phyloP scores from a whole-genome alignment of 208 protist species.

The Polymyxa betae region DNA sequence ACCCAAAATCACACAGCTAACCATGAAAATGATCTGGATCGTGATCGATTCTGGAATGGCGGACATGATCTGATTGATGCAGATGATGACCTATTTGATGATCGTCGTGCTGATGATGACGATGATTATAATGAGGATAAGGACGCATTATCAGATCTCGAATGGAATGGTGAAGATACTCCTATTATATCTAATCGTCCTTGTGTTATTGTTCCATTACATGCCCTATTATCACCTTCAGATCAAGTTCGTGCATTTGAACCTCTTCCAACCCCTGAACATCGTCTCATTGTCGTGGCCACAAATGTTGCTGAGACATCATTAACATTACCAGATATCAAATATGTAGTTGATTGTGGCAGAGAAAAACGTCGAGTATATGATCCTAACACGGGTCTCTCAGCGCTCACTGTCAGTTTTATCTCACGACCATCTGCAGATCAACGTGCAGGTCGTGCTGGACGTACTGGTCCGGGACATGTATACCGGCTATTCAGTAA shows the following conservation, averaged over 20 bases:
- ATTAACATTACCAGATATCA: constrained; percentile 92
- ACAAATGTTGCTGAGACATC: constrained; percentile 99
- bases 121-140: constrained; percentile 58
- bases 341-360: constrained; percentile 87
- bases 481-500: constrained; percentile 82
- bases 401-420: constrained; percentile 74
- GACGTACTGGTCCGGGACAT: constrained; percentile 81
- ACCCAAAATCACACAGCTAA: background rate
- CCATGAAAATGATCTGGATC: constrained; percentile 62
- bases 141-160: constrained; percentile 44
- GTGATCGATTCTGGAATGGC: constrained; percentile 67
- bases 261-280: background rate
- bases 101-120: constrained; percentile 55
- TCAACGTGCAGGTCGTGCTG: constrained; percentile 82
- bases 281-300: constrained; percentile 93
- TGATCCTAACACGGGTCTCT: constrained; percentile 69
- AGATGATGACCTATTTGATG: constrained; percentile 56
- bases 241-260: constrained; percentile 85
- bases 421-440: constrained; percentile 78
- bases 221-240: constrained; percentile 88
- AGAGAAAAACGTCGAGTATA: constrained; percentile 70
- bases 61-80: constrained; percentile 32
- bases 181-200: background rate
- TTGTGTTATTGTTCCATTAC: constrained; percentile 86
- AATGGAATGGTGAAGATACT: background rate